Evolutionary conservation across 768 basidiomycete genomes (phyloP).

Genomic region (Rhizopogon vesiculosus): DNA sequence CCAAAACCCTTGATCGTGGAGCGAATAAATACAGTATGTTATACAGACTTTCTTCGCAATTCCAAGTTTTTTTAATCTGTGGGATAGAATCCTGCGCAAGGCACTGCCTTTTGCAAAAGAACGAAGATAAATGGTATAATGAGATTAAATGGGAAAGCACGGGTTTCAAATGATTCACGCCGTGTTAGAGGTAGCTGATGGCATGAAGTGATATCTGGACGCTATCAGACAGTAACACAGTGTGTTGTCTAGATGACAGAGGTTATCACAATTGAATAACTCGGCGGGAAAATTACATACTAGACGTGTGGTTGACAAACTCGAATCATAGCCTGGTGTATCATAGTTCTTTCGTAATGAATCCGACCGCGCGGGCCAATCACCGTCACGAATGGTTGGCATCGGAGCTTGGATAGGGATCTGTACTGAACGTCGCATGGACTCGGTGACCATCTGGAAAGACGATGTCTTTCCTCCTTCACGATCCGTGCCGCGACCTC

Average conservation of each 20-base stretch:
- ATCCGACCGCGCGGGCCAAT: not conserved
- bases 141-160: not conserved
- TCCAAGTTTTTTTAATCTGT: not conserved
- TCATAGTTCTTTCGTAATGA: not conserved
- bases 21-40: not conserved
- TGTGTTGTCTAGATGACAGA: not conserved
- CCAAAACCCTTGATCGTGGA: too few relatives aligned
- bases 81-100: not conserved
- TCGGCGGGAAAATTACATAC: not conserved
- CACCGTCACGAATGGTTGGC: not conserved
- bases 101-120: not conserved
- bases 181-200: not conserved
- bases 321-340: not conserved
- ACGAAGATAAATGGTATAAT: not conserved
- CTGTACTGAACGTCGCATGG: not conserved
- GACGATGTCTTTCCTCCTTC: slow-evolving; percentile 19
- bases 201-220: not conserved
- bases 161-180: too few relatives aligned
- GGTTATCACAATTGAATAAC: not conserved
- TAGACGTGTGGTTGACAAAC: too few relatives aligned
- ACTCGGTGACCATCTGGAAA: slow-evolving; percentile 21
- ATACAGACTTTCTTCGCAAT: not conserved
- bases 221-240: not conserved
- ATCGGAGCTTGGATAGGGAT: slow-evolving; percentile 4
- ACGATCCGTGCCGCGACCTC: slow-evolving; percentile 52